phyloP scores from a whole-genome alignment of 257 asterid species.

The Solanum chmielewskii region DNA sequence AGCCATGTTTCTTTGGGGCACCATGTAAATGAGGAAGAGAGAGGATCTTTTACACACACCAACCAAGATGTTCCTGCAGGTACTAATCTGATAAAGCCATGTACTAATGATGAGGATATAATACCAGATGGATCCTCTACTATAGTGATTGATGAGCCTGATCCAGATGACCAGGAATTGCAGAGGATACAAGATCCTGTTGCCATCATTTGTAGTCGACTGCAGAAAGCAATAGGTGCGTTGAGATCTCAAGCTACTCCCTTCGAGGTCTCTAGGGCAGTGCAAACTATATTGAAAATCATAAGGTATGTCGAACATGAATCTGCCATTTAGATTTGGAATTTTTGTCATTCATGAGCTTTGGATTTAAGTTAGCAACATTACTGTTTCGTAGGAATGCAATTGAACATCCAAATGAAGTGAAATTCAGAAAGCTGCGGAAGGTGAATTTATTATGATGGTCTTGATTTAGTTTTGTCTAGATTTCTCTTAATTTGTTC shows the following conservation, averaged over 20 bases:
- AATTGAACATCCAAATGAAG: conserved; percentile 62
- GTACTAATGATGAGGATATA: conserved; percentile 10
- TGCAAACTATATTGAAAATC: conserved; percentile 54
- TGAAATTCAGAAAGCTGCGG: conserved; percentile 67
- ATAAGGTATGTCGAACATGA: conserved; percentile 24
- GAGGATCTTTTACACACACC: conserved; percentile 2
- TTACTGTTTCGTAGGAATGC: conserved; percentile 52
- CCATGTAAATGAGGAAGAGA: not conserved
- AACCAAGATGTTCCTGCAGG: conserved; percentile 12
- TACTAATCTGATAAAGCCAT: conserved; percentile 15
- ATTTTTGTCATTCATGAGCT: not conserved
- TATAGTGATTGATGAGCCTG: conserved; percentile 24
- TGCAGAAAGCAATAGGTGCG: conserved; percentile 52
- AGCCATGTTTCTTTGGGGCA: not conserved
- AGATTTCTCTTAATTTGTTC: not conserved
- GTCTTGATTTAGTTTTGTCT: not conserved
- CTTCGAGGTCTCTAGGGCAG: conserved; percentile 23
- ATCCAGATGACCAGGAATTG: conserved; percentile 55
- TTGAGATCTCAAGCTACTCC: conserved; percentile 53
- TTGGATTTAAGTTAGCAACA: not conserved
- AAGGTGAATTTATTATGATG: conserved; percentile 30
- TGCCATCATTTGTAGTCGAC: conserved; percentile 40
- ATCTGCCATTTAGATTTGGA: not conserved
- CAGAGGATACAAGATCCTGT: conserved; percentile 80
- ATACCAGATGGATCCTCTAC: not conserved